phyloP scores from a whole-genome alignment of 1,284 basidiomycete genomes.

The Inonotus obliquus region DNA sequence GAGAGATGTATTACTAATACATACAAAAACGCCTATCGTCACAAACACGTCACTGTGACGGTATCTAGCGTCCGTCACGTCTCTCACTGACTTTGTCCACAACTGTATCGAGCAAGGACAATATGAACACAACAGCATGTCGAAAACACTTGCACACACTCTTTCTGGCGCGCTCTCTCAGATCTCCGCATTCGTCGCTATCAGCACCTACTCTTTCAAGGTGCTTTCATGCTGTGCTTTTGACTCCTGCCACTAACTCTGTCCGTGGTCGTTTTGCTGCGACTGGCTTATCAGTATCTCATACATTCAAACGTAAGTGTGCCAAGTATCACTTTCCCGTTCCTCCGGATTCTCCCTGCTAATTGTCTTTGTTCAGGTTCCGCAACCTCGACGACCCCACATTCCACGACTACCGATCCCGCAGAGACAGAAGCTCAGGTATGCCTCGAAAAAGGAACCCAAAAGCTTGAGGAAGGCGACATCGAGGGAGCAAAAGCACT shows the following conservation, averaged over 20 bases:
- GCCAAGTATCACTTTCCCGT: neutral
- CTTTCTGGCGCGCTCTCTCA: neutral
- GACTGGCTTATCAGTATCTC: slow-evolving; percentile 8
- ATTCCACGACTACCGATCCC: slow-evolving; percentile 80
- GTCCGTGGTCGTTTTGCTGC: slow-evolving; percentile 8
- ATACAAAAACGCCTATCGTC: neutral
- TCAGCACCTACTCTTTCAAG: slow-evolving; percentile 5
- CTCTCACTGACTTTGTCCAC: neutral
- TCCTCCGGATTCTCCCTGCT: neutral
- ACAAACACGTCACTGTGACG: neutral
- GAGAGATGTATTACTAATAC: neutral
- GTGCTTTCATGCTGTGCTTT: slow-evolving; percentile 10
- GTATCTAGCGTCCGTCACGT: neutral
- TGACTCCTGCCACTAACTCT: slow-evolving; percentile 9
- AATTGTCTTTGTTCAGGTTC: slow-evolving; percentile 48
- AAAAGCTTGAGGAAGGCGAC: slow-evolving; percentile 87
- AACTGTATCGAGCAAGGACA: slow-evolving; percentile 10
- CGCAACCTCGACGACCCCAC: slow-evolving; percentile 78
- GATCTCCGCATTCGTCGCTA: neutral
- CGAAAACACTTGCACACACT: neutral
- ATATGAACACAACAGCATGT: slow-evolving; percentile 6
- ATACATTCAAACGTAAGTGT: slow-evolving; percentile 16
- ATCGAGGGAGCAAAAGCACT: slow-evolving; percentile 73
- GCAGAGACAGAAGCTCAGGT: slow-evolving; percentile 78
- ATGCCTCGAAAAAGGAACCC: slow-evolving; percentile 83